Conservation (phyloP, 2,329 filamentous ascomycete species). For the Sporothrix luriei region DNA sequence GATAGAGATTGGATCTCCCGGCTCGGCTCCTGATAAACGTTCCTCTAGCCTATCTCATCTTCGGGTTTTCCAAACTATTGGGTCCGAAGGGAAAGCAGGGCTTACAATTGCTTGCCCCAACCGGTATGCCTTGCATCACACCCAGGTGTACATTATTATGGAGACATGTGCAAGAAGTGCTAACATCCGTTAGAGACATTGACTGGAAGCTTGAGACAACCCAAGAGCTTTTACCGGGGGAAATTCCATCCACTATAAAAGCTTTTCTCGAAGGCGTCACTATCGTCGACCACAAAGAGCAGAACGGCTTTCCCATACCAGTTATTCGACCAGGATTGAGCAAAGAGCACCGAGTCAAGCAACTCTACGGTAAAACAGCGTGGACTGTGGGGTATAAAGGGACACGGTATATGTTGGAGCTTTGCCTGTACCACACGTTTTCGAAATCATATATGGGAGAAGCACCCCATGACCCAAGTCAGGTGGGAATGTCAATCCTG, state of each 20-base stretch:
- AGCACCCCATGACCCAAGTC: neutral
- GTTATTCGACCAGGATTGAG: constrained; percentile 33
- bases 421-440: constrained; percentile 45
- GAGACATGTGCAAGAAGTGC: neutral
- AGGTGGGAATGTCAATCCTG: constrained; percentile 19
- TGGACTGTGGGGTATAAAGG: constrained; percentile 43
- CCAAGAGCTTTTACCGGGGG: constrained; percentile 35
- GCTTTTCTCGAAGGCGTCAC: constrained; percentile 38
- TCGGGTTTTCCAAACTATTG: constrained; percentile 32
- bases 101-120: constrained; percentile 42
- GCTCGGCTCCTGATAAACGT: neutral
- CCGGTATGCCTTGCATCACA: constrained; percentile 39
- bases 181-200: constrained; percentile 40
- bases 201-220: constrained; percentile 47
- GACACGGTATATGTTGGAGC: constrained; percentile 43
- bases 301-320: constrained; percentile 40
- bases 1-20: constrained; percentile 33
- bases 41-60: constrained; percentile 24
- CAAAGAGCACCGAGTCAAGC: constrained; percentile 38
- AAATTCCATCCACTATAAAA: constrained; percentile 36
- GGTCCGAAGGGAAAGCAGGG: constrained; percentile 31
- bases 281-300: constrained; percentile 34
- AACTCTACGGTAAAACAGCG: constrained; percentile 42
- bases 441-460: neutral
- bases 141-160: neutral